Percentiles rank a stretch among this genome's conserved stretches.
phyloP scores from a whole-genome alignment of 2,329 filamentous ascomycete species.

The Fusarium sp. region DNA sequence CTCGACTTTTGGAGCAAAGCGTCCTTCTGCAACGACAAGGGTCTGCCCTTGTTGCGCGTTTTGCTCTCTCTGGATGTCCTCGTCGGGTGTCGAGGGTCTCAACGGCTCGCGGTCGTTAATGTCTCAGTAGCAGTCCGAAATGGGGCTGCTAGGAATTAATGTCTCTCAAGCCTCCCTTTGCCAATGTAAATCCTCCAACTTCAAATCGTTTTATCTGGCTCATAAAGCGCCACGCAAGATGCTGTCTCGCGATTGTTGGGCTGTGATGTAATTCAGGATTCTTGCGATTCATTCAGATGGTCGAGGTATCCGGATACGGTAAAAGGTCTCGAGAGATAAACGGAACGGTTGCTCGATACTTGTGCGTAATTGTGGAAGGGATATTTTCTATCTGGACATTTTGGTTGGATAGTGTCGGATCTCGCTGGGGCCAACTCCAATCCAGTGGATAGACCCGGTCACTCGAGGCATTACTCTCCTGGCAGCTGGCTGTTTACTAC shows the following conservation, averaged over 20 bases:
- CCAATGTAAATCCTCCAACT: not conserved
- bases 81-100: not conserved
- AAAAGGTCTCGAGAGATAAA: conserved; percentile 39
- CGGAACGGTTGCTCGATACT: conserved; percentile 24
- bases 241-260: conserved; percentile 15
- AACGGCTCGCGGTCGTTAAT: conserved; percentile 22
- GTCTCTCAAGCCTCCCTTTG: conserved; percentile 8
- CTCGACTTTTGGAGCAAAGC: conserved; percentile 20
- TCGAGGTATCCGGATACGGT: conserved; percentile 22
- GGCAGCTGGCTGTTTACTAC: conserved; percentile 4
- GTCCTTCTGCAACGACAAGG: conserved; percentile 18
- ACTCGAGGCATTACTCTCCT: conserved; percentile 28
- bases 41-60: conserved; percentile 10
- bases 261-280: conserved; percentile 31
- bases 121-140: conserved; percentile 25
- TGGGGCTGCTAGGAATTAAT: conserved; percentile 1
- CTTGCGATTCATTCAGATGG: conserved; percentile 18
- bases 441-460: conserved; percentile 27
- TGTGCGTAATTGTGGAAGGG: conserved; percentile 30
- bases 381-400: conserved; percentile 34
- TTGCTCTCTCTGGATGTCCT: conserved; percentile 2
- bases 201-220: conserved; percentile 13
- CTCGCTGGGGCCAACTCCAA: conserved; percentile 29
- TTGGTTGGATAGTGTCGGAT: conserved; percentile 36
- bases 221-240: not conserved